Base-by-base conservation (phyloP, 169 alveolate species). In the Prorocentrum cordatum region DNA sequence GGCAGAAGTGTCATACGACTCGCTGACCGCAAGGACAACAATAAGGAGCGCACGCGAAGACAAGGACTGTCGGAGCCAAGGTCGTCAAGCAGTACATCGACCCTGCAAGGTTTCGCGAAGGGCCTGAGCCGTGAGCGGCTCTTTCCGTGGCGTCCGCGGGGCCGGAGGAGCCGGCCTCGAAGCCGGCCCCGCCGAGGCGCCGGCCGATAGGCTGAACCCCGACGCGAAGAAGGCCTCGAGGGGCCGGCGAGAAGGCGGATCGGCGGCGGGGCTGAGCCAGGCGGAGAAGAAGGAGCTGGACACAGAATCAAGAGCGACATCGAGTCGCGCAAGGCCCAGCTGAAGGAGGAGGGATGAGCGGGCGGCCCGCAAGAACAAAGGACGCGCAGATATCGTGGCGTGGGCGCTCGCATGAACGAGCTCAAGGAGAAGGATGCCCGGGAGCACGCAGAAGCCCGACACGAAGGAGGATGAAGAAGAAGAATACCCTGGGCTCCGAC, bases 41-140 rank as follows among this genome's bases (percentile, higher is more conserved):
- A 59, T 14, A 59, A 59, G 68, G 68, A 59, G 68, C 32, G 68
- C 32, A 10, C 24, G 68, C 68, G 22, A 59, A 59, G 68, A 35
- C n/a, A 59, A 59, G 35, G 68, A 59, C 20, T 26, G 20, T 32
- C 68, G 33, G 68, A 59, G 36, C 68, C 36, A 59, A 59, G 35
- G 24, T 10, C 50, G 24, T 16, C 18, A 67, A 59, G 79, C 35
- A 26, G 4, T 67, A 67, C 59, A 59, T 67, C 33, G 79, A 67
- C 36, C 79, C 32, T 67, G 79, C 61, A 67, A 67, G 59, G 24
- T n/a, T n/a, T 67, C 58, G 79, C 35, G 59, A 67, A 67, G 59
- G 79, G 79, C 59, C 27, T 67, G 79, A 59, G 36, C 79, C n/a
- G n/a, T n/a, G n/a, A n/a, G n/a, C n/a, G n/a, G n/a, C n/a, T n/a